phyloP scores from a whole-genome alignment of 345 rosid genomes.

The Fremontodendron californicum region DNA sequence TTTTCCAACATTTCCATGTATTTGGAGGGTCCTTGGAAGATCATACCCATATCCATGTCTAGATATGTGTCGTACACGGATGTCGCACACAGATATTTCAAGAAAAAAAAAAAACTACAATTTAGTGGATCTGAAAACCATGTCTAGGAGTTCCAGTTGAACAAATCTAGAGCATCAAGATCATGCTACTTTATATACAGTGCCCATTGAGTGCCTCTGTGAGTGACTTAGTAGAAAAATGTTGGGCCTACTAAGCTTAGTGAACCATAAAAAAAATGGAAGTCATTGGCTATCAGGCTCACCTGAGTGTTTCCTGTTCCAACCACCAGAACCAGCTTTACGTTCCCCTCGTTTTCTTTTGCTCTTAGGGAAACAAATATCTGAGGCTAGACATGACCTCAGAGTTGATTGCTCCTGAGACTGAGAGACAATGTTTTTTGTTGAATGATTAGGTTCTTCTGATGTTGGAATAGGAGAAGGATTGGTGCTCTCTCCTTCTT shows the following conservation, averaged over 20 bases:
- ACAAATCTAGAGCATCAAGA: too few relatives aligned
- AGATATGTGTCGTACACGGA: too few relatives aligned
- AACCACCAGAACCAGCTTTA: constrained; percentile 60
- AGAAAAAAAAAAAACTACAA: too few relatives aligned
- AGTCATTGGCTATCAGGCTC: constrained; percentile 72
- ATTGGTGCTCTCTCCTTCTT: constrained; percentile 51
- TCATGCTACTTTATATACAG: too few relatives aligned
- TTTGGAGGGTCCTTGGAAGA: too few relatives aligned
- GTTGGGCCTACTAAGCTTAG: constrained; percentile 4
- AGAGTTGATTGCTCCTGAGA: constrained; percentile 44
- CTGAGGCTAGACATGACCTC: constrained; percentile 67
- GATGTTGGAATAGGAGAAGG: constrained; percentile 33
- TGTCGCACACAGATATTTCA: too few relatives aligned
- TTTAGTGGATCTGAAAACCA: too few relatives aligned
- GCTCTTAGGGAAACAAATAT: constrained; percentile 62
- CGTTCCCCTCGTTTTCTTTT: constrained; percentile 91
- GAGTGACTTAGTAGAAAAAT: neutral
- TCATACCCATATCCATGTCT: too few relatives aligned
- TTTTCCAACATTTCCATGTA: too few relatives aligned
- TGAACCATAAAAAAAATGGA: constrained; percentile 1
- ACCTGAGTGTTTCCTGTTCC: constrained; percentile 62
- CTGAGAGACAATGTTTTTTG: constrained; percentile 18
- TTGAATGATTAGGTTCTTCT: constrained; percentile 31
- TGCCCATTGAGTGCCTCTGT: neutral
- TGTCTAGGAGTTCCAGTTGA: too few relatives aligned